These are phyloP conservation scores for Bromus sterilis DNA, from an alignment of 176 grass and related monocot genomes.

Conservation along the genomic window DNA sequence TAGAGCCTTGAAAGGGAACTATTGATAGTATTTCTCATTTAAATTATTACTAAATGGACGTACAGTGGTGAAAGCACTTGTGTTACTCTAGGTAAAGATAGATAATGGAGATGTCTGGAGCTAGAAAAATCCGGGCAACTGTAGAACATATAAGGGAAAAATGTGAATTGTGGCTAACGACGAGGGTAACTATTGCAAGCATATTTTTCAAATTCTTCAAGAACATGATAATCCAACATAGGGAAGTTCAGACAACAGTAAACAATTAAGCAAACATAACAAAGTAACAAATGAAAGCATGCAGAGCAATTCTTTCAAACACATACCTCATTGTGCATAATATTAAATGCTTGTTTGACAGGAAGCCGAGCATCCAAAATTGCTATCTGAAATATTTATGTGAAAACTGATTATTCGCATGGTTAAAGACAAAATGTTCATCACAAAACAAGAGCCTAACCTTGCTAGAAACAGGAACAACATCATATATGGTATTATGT, in stretches of 20 bases:
- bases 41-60: background rate
- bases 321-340: slow-evolving; percentile 66
- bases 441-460: slow-evolving; percentile 31
- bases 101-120: slow-evolving; percentile 7
- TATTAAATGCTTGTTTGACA: slow-evolving; percentile 64
- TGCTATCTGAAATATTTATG: slow-evolving; percentile 42
- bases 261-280: slow-evolving; percentile 6
- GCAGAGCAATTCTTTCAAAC: background rate
- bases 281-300: background rate
- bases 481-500: slow-evolving; percentile 57
- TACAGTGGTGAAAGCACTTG: background rate
- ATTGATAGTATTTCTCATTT: background rate
- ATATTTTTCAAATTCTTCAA: background rate
- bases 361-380: slow-evolving; percentile 56
- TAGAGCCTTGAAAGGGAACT: background rate
- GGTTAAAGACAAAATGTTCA: background rate
- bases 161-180: background rate
- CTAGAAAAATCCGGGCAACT: background rate
- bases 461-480: slow-evolving; percentile 62
- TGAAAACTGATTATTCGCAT: slow-evolving; percentile 9
- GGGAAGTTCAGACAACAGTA: background rate
- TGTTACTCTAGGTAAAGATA: background rate
- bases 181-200: background rate
- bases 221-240: background rate
- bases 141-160: background rate